A percentile compares a stretch with the other conserved stretches of the same genome.
Conservation (phyloP, 2,329 filamentous ascomycete genomes). For the Zasmidium angulare region DNA sequence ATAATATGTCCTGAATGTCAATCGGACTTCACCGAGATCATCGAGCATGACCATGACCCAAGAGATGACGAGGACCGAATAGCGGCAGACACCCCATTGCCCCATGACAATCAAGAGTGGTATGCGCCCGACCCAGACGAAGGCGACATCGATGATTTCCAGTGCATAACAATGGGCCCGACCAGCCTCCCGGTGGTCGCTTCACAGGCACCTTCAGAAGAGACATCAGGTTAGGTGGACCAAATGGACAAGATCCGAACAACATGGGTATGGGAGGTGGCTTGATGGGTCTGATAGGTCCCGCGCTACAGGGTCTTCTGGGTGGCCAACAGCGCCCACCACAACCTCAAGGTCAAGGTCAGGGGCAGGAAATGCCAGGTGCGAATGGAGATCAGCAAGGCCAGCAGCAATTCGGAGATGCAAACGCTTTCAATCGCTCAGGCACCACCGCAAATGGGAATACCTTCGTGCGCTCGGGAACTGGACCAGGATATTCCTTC, state of each 20-base stretch:
- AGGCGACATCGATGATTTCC: conserved; percentile 39
- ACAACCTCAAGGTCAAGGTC: conserved; percentile 14
- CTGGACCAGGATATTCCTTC: conserved; percentile 31
- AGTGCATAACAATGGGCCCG: conserved; percentile 32
- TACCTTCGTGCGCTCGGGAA: conserved; percentile 18
- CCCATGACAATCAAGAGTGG: conserved; percentile 21
- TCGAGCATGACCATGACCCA: conserved; percentile 62
- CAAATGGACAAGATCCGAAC: conserved; percentile 14
- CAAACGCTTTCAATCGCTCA: conserved; percentile 15
- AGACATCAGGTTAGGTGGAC: conserved; percentile 34
- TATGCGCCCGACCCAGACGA: conserved; percentile 51
- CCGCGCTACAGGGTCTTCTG: conserved; percentile 22
- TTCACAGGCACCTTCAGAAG: conserved; percentile 40
- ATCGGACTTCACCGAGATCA: conserved; percentile 79
- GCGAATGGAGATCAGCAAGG: conserved; percentile 12
- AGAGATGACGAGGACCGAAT: conserved; percentile 41
- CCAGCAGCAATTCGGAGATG: conserved; percentile 9
- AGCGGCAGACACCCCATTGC: conserved; percentile 23
- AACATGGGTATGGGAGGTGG: conserved; percentile 40
- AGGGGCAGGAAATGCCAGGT: conserved; percentile 11
- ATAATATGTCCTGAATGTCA: conserved; percentile 75
- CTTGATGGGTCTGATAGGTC: conserved; percentile 33
- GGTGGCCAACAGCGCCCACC: conserved; percentile 20
- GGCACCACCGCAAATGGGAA: conserved; percentile 15
- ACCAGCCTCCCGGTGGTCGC: conserved; percentile 29